Evolutionary conservation across 257 asterid species (phyloP).

Genomic region (Solanum pinnatisectum): DNA sequence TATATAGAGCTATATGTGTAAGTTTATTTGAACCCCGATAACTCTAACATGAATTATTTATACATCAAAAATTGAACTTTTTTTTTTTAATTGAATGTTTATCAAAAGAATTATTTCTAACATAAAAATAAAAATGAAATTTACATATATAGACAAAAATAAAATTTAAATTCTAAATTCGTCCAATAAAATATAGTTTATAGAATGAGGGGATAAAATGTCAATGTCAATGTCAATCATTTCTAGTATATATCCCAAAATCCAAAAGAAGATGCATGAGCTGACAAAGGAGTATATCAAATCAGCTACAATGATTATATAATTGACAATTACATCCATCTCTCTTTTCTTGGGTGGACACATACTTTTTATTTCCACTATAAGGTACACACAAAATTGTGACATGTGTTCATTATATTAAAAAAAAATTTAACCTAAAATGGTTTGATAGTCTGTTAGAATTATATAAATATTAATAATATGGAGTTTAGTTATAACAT

Average conservation of each 20-base stretch:
- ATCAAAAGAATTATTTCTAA: no score
- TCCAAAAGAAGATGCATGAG: not conserved
- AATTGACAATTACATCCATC: constrained; percentile 1
- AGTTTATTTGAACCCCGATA: not conserved
- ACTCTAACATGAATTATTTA: no score
- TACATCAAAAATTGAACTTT: no score
- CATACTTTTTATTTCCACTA: not conserved
- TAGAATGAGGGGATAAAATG: not conserved
- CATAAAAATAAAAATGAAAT: fast-evolving
- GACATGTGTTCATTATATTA: not conserved
- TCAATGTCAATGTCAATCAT: not conserved
- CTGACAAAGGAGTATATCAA: not conserved
- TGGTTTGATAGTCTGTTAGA: not conserved
- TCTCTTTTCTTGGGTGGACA: not conserved
- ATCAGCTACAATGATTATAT: not conserved
- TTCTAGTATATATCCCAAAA: not conserved
- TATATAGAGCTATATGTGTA: no score
- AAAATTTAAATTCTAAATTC: not conserved
- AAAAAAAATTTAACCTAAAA: no score
- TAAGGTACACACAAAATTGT: not conserved
- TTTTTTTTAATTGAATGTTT: no score
- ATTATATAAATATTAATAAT: no score
- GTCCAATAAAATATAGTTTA: no score
- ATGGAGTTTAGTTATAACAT: no score
- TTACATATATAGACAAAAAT: fast-evolving